A percentile compares a stretch with the other conserved stretches of the same genome.
These are phyloP conservation scores for Solanum lycopersicoides DNA, from an alignment of 257 asterid species.

Conservation along the genomic window DNA sequence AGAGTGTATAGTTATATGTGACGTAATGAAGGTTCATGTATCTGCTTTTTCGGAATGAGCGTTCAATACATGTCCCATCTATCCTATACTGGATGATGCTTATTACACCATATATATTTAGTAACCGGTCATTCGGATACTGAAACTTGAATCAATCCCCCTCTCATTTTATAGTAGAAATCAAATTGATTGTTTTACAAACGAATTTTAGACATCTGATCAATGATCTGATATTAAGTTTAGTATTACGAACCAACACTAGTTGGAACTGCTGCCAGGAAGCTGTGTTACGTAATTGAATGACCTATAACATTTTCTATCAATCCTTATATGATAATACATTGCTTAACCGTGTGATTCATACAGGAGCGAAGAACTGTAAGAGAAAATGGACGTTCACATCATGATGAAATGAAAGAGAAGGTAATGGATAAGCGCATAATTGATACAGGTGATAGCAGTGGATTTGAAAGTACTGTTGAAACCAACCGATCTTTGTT, in stretches of 20 bases:
- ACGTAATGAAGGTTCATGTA: neutral
- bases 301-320: neutral
- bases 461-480: constrained; percentile 68
- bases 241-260: neutral
- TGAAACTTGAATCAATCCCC: neutral
- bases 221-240: neutral
- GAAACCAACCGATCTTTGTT: constrained; percentile 43
- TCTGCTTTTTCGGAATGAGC: neutral
- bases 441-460: constrained; percentile 64
- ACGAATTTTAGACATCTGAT: neutral
- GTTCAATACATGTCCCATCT: neutral
- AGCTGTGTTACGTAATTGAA: neutral
- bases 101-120: neutral
- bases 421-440: constrained; percentile 30
- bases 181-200: neutral
- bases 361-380: constrained; percentile 61
- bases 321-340: neutral
- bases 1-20: neutral
- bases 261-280: neutral
- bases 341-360: neutral
- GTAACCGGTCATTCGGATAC: neutral
- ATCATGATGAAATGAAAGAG: constrained; percentile 30
- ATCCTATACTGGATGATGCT: neutral
- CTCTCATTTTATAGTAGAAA: neutral
- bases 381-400: constrained; percentile 26